Base-by-base conservation (phyloP, 768 basidiomycete genomes). In the Rhodotorula graminis region DNA sequence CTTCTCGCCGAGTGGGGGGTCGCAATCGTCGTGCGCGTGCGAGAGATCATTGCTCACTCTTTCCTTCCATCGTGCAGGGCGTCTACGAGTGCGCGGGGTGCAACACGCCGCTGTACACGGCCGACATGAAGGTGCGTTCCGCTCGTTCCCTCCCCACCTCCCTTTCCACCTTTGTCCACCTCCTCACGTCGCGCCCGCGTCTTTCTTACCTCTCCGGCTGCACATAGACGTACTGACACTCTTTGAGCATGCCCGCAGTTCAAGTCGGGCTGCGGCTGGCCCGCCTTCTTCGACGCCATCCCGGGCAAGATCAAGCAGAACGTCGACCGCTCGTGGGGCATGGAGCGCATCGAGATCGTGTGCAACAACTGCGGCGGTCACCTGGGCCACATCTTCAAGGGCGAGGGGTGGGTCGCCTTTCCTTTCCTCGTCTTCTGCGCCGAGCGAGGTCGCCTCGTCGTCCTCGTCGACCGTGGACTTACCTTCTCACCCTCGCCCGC, bases 241-340 rank as follows among this genome's bases (percentile, higher is more conserved):
- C 44, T 12, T 14, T 46, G 44, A 9, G 12, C 11, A 12, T 12
- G 44, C 44, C 6, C 19, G 37, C 65, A 66, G 60, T 78, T 78
- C 70, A 65, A 74, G 57, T 72, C 70, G 8, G 78, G 78, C 16
- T 78, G 78, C 37, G 78, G 78, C 14, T 78, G 76, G 77, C 77
- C 77, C 31, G 77, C 77, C 12, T 78, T 77, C 69, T 78, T 77
- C 64, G 77, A 76, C 57, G 68, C 74, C 37, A 77, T 78, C 56
- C 78, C 78, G 1, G 78, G 78, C 31, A 70, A 67, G 0, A 61
- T 78, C 33, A 63, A 42, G 16, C 47, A 70, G 44, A 70, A 77
- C 64, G 55, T 49, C 12, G 78, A 78, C 65, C 29, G n/a, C 21
- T 72, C 74, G 9, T 76, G 71, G 53, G 76, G 76, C n/a, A 78